Evolutionary conservation across 202 grass and related monocot genomes (phyloP), one percentile per base, ranked within the genome.

Genomic region (Bolboschoenoplectus hybrid): DNA sequence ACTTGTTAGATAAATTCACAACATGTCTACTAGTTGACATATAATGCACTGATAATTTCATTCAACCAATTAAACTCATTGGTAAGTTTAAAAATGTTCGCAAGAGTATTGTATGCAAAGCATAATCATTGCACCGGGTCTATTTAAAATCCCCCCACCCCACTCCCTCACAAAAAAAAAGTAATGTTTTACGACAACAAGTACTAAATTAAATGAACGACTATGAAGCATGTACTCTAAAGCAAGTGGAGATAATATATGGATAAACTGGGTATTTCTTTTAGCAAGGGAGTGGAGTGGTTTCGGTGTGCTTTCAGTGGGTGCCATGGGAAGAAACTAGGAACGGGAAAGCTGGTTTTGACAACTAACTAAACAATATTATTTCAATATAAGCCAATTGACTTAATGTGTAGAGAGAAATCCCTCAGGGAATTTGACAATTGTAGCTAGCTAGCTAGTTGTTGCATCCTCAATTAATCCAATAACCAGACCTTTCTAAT

Each of bases 161-260:
- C 26, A 26, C 26, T 45, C 81, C 52, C 45, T 69, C 79, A 67
- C 74, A 84, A 86, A 91, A 19, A 71, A 82, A 67, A 14, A 60
- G 43, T 63, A 70, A 47, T 74, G 81, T 14, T 87, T 70, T 50
- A 57, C 17, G 26, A 74, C 89, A 84, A 86, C 32, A 88, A 65
- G 72, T 72, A 53, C 11, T 53, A 66, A 65, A 55, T 7, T 67
- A 26, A 63, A 41, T 14, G 32, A 61, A 80, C 72, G 71, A 86
- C 76, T 75, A 63, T 67, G 82, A 69, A 60, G 55, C 47, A 58
- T 66, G 63, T 74, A 68, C 53, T 75, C 63, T 20, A 67, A 70
- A 47, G 62, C 92, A 94, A 92, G 49, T 92, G 87, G 88, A 40
- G 40, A 35, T 84, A 68, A 61, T 90, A 82, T 50, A 71, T 56